Evolutionary conservation across 345 rosid species (phyloP).

Genomic region (Psidium friedrichsthalianum): DNA sequence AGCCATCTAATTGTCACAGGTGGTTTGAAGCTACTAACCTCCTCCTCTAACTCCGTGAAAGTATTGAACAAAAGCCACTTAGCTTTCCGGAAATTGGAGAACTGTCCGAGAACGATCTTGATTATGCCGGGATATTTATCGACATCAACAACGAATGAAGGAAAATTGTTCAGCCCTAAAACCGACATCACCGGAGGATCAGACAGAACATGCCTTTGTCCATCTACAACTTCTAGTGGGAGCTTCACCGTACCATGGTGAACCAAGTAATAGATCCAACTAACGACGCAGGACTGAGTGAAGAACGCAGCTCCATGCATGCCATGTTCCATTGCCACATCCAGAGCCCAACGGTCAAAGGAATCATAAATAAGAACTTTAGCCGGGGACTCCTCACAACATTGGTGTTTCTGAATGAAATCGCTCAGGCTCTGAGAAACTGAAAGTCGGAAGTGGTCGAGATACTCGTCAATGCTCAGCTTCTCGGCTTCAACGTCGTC

Average conservation of each 20-base stretch:
- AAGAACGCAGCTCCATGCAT: slow-evolving; percentile 10
- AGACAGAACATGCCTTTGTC: neutral
- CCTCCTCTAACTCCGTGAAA: slow-evolving; percentile 31
- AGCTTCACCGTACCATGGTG: slow-evolving; percentile 4
- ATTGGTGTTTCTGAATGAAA: slow-evolving; percentile 9
- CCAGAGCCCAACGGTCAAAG: slow-evolving; percentile 21
- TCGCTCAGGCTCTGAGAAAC: slow-evolving; percentile 14
- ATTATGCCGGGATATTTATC: slow-evolving; percentile 5
- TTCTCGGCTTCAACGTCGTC: neutral
- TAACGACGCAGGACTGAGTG: slow-evolving; percentile 13
- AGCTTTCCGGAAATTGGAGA: slow-evolving; percentile 21
- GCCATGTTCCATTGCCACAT: slow-evolving; percentile 5
- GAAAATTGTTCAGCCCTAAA: slow-evolving; percentile 23
- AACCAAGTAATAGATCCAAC: slow-evolving; percentile 1
- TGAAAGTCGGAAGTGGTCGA: neutral
- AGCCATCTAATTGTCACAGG: neutral
- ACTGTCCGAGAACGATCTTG: slow-evolving; percentile 5
- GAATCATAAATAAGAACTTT: slow-evolving; percentile 30
- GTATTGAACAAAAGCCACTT: slow-evolving; percentile 34
- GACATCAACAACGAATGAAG: slow-evolving; percentile 20
- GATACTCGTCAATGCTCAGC: neutral
- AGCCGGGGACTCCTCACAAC: slow-evolving; percentile 3
- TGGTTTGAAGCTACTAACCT: slow-evolving; percentile 39
- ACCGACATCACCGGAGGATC: slow-evolving; percentile 15
- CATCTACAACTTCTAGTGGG: slow-evolving; percentile 7